Conservation (phyloP, 441 rosid species). For the Gossypium davidsonii region DNA sequence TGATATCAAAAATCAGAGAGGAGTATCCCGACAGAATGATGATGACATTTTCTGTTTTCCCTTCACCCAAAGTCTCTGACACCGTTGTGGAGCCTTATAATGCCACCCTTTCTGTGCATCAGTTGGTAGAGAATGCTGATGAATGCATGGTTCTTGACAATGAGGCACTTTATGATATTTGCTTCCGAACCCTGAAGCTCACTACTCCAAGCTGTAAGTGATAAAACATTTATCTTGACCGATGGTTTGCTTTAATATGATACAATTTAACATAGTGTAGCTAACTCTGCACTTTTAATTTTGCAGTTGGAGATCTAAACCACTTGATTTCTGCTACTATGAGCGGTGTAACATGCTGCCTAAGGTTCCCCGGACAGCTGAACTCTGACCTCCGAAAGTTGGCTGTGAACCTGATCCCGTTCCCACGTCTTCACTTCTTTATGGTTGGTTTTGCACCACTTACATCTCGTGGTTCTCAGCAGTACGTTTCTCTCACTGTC, state of each 20-base stretch:
- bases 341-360: conserved; percentile 75
- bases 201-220: conserved; percentile 71
- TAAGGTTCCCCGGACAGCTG: conserved; percentile 75
- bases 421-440: conserved; percentile 76
- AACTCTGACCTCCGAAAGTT: conserved; percentile 68
- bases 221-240: background rate
- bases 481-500: conserved; percentile 70
- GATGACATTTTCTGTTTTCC: conserved; percentile 93
- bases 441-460: conserved; percentile 76
- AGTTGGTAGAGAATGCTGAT: conserved; percentile 85
- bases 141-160: conserved; percentile 89
- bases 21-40: conserved; percentile 85
- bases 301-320: conserved; percentile 69
- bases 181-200: conserved; percentile 76
- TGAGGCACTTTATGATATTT: conserved; percentile 47
- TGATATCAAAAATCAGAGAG: conserved; percentile 79
- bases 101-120: conserved; percentile 91
- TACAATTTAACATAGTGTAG: background rate
- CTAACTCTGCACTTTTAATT: background rate
- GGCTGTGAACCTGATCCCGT: conserved; percentile 70
- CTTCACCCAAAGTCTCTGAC: conserved; percentile 95
- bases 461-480: conserved; percentile 70
- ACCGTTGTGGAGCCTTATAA: conserved; percentile 95
- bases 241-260: background rate
- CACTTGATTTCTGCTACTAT: conserved; percentile 72